Conservation (phyloP, 2,329 filamentous ascomycete species). For the Talaromyces pinophilus region DNA sequence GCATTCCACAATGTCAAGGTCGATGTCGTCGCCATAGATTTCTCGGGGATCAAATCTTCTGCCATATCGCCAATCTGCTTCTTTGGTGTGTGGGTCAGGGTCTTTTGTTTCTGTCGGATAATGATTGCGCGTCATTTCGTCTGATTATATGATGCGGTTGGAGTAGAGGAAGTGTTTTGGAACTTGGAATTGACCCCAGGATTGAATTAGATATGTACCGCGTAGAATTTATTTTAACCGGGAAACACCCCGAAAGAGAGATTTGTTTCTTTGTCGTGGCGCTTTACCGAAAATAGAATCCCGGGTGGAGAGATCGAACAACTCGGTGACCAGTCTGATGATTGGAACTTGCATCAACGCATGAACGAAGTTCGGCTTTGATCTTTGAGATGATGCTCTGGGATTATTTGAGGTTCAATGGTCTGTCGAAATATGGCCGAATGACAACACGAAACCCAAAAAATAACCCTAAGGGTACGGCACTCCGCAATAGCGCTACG, state of each 20-base stretch:
- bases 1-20: not conserved
- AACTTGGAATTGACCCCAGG: not conserved
- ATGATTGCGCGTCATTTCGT: slow-evolving; percentile 1
- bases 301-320: not conserved
- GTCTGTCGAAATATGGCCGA: not conserved
- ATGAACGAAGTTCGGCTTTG: not conserved
- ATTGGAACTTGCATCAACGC: not conserved
- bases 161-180: not conserved
- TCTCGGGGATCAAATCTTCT: not conserved
- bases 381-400: not conserved
- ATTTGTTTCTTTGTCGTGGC: not conserved
- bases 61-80: not conserved
- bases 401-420: not conserved
- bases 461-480: not conserved
- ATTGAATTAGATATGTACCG: not conserved
- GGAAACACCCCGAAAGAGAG: not conserved
- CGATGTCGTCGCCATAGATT: slow-evolving; percentile 4
- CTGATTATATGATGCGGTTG: not conserved
- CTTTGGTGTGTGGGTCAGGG: not conserved
- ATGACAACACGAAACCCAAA: not conserved
- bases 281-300: not conserved
- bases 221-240: not conserved
- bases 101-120: not conserved
- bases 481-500: not conserved
- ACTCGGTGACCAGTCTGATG: not conserved